phyloP scores from a whole-genome alignment of 2,329 filamentous ascomycete species.

The Alternaria sp. region DNA sequence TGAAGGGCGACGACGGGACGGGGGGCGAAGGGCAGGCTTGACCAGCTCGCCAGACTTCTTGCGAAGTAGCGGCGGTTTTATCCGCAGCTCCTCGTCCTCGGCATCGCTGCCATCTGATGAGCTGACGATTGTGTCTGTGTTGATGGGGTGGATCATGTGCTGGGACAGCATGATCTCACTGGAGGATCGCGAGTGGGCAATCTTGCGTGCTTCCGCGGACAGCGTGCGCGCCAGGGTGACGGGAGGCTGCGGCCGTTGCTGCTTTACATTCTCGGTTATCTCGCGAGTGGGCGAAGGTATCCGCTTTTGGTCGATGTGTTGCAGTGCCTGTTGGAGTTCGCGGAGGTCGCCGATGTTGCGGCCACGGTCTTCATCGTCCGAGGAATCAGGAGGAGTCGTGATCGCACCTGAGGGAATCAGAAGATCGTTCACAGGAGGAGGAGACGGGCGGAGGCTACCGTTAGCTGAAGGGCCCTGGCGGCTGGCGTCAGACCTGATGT shows the following conservation, averaged over 20 bases:
- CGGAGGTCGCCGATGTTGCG: constrained; percentile 55
- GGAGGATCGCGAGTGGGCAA: constrained; percentile 65
- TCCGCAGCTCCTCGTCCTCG: constrained; percentile 62
- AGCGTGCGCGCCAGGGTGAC: constrained; percentile 46
- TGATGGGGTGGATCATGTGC: constrained; percentile 48
- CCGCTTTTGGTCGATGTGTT: constrained; percentile 73
- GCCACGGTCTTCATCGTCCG: constrained; percentile 80
- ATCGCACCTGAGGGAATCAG: constrained; percentile 83
- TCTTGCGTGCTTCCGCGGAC: constrained; percentile 63
- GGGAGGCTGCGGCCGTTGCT: constrained; percentile 21
- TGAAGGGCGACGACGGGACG: constrained; percentile 81
- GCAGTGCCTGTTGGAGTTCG: constrained; percentile 82
- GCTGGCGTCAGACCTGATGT: constrained; percentile 25
- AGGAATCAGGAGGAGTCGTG: constrained; percentile 91
- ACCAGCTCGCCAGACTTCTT: constrained; percentile 99
- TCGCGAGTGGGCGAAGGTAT: constrained; percentile 61
- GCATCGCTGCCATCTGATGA: constrained; percentile 60
- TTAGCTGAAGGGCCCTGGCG: constrained; percentile 44
- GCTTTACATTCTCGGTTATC: constrained; percentile 20
- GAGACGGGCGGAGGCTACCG: constrained; percentile 78
- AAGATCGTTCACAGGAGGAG: constrained; percentile 77
- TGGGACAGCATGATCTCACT: constrained; percentile 62
- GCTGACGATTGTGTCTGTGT: constrained; percentile 53
- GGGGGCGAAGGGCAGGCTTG: constrained; percentile 82
- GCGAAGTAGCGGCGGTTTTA: constrained; percentile 89